Evolutionary conservation across 257 asterid genomes (phyloP).

Genomic region (Ophiorrhiza pumila): DNA sequence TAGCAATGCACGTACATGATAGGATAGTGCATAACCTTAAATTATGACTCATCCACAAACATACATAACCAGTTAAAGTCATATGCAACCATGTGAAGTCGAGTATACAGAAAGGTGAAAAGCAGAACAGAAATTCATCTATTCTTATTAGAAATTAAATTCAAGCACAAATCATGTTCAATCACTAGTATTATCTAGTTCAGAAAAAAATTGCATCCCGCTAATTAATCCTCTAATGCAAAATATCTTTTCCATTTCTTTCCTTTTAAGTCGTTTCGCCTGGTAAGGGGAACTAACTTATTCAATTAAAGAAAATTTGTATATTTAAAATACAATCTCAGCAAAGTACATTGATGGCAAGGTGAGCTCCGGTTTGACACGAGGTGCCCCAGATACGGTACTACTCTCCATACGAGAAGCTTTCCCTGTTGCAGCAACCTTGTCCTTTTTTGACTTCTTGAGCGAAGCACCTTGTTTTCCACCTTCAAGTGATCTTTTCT

Average conservation of each 20-base stretch:
- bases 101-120: neutral
- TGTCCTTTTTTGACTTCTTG: slow-evolving; percentile 83
- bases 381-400: slow-evolving; percentile 66
- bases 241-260: neutral
- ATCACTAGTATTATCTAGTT: neutral
- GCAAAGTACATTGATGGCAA: slow-evolving; percentile 68
- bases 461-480: slow-evolving; percentile 67
- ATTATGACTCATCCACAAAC: neutral
- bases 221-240: neutral
- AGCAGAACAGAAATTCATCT: neutral
- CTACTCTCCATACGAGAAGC: slow-evolving; percentile 68
- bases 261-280: neutral
- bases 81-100: neutral
- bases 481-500: slow-evolving; percentile 74
- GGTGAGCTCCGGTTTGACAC: slow-evolving; percentile 85
- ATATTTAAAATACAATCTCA: neutral
- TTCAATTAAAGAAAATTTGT: neutral
- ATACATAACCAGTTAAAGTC: neutral
- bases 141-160: neutral
- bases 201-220: neutral
- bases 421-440: slow-evolving; percentile 67
- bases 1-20: neutral
- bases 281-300: neutral
- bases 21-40: neutral
- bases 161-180: neutral